phyloP scores from a whole-genome alignment of 2,329 filamentous ascomycete species.

The Drechslerella stenobrocha region DNA sequence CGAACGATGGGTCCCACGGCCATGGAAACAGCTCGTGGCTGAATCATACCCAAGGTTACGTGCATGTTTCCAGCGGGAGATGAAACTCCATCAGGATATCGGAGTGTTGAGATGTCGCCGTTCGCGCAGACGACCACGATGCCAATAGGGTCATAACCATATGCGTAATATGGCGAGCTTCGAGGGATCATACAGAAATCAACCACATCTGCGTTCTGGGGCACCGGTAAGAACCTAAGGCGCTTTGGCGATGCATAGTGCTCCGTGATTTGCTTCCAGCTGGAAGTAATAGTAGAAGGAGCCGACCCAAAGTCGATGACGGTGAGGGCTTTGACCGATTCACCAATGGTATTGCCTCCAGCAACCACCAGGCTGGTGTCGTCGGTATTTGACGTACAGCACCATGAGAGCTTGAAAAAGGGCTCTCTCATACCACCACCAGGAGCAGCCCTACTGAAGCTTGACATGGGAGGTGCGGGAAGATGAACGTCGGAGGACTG shows the following conservation, averaged over 20 bases:
- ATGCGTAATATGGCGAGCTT: conserved; percentile 78
- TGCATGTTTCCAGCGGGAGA: conserved; percentile 92
- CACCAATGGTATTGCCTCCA: conserved; percentile 72
- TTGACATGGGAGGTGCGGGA: conserved; percentile 55
- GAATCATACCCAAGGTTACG: conserved; percentile 80
- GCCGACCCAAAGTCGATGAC: conserved; percentile 88
- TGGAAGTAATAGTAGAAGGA: conserved; percentile 85
- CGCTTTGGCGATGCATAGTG: conserved; percentile 78
- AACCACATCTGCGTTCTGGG: conserved; percentile 73
- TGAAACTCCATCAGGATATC: conserved; percentile 86
- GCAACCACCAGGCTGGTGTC: conserved; percentile 87
- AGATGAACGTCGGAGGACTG: conserved; percentile 71
- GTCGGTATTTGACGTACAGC: conserved; percentile 87
- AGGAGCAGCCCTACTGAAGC: conserved; percentile 60
- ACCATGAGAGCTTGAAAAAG: conserved; percentile 82
- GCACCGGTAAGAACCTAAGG: conserved; percentile 72
- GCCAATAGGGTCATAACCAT: conserved; percentile 87
- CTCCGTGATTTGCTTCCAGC: conserved; percentile 77
- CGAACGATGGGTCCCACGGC: conserved; percentile 75
- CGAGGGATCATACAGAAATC: conserved; percentile 85
- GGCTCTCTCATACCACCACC: conserved; percentile 69
- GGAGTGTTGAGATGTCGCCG: conserved; percentile 85
- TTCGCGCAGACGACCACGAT: conserved; percentile 77
- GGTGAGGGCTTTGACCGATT: conserved; percentile 74
- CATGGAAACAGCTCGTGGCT: conserved; percentile 79